Evolutionary conservation across 108 stramenopile genomes (phyloP), one percentile per base, ranked within the genome.

Genomic region (Cylindrotheca closterium): DNA sequence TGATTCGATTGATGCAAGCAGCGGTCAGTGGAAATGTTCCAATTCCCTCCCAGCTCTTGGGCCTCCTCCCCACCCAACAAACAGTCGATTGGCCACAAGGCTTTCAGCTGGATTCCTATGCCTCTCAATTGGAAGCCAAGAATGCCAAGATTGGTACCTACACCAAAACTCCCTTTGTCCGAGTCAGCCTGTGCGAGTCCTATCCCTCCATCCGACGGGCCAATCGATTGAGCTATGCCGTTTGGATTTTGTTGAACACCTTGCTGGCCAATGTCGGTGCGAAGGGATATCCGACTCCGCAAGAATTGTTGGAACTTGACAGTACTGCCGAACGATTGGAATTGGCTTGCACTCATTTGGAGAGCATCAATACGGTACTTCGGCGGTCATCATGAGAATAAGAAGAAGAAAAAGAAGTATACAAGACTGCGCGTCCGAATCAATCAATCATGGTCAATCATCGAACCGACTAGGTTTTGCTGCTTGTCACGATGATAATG

Each of bases 91-190:
- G 64, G 64, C 64, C 64, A 4, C 10, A 30, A 1, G 51, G 37
- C 4, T 65, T 65, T 55, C 30, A 22, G 2, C 25, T 65, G 53
- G 52, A 55, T 25, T 30, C 30, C 21, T 65, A 65, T 10, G 47
- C 47, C 25, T 1, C 18, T 4, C 42, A 48, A 25, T 22, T 61
- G 4, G 26, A 33, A 3, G 8, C 45, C 3, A 22, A 55, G n/a
- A 65, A 65, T 22, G 64, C 53, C 4, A 22, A n/a, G 32, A 37
- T 65, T 23, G 64, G 64, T 19, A 65, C 64, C 12, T 1, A n/a
- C 4, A 45, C 64, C n/a, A 65, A 65, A 29, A 55, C 50, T 30
- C 64, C 34, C 21, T 65, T 65, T 53, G 64, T 65, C n/a, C 55
- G 31, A 21, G 64, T 65, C 17, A 30, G 29, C 22, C 21, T 19